Evolutionary conservation across 768 basidiomycete genomes (phyloP), one percentile per base, ranked within the genome.

Genomic region (Porphyrellus cyaneotinctus): DNA sequence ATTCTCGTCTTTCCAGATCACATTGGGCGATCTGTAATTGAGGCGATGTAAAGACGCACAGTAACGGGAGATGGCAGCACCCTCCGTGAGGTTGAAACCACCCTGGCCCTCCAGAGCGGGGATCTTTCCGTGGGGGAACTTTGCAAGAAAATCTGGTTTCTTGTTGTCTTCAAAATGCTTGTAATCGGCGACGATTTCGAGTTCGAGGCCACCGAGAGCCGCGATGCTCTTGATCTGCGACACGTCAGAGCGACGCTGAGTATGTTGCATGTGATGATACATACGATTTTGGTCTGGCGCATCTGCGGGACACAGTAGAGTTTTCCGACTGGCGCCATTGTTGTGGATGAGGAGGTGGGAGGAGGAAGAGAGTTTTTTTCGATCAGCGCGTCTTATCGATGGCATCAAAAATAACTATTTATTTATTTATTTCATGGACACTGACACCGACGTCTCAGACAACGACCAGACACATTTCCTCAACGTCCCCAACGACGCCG

Each of bases 81-180:
- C 77, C 76, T 95, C 95, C 60, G 83, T 81, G 53, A 97, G 74
- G 64, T 76, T 79, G 78, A 91, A 81, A 50, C 92, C 92, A 69
- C 92, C 82, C 14, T 75, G 70, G 41, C 79, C 75, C 69, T 93
- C 91, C 48, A 87, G 79, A 33, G 87, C 85, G 24, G 97, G 95
- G 60, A 95, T 81, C 76, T 92, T 91, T 51, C 88, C 87, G 52
- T 78, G 78, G 45, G 87, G 82, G 72, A 91, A 94, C 71, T 93
- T 92, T 54, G 73, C 66, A 43, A 81, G 66, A 70, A 84, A 91
- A 30, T 83, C 85, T 0, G 85, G 78, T 64, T 80, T 82, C 66
- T 80, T 81, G 77, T 90, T 90, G 65, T 81, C 79, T 60, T 83
- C 77, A 53, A 69, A 72, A 67, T 87, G 84, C 49, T 74, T 75